These are phyloP conservation scores for Ophiostoma himal-ulmi DNA, from an alignment of 2,329 filamentous ascomycete genomes.

Conservation along the genomic window DNA sequence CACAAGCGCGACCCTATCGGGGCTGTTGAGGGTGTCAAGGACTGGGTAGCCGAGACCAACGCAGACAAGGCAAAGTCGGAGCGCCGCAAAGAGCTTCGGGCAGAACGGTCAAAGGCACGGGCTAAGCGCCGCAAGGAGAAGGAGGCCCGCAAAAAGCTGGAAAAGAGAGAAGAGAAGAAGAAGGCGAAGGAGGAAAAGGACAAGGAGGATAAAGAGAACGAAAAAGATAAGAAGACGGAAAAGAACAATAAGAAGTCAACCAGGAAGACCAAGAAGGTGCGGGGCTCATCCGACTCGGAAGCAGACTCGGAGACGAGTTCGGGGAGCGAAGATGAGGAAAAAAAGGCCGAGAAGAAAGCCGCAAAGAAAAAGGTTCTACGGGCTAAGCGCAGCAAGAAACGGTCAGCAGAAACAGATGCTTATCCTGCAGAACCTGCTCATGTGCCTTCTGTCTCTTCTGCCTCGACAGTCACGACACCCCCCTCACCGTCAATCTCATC, in stretches of 20 bases:
- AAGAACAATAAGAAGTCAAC: conserved; percentile 18
- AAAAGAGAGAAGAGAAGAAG: conserved; percentile 29
- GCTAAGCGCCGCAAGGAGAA: not conserved
- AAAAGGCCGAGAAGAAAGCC: not conserved
- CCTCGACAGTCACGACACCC: not conserved
- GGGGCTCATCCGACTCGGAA: not conserved
- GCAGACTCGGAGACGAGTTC: not conserved
- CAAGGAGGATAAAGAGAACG: conserved; percentile 8
- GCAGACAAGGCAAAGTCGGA: conserved; percentile 43
- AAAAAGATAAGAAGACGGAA: not conserved
- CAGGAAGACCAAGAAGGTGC: conserved; percentile 9
- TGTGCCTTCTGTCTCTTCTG: not conserved
- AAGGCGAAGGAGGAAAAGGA: conserved; percentile 27
- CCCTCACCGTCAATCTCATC: conserved; percentile 12
- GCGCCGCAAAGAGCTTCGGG: conserved; percentile 30
- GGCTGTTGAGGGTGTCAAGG: conserved; percentile 43
- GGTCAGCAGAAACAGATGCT: not conserved
- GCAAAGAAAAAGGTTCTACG: not conserved
- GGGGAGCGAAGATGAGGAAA: not conserved
- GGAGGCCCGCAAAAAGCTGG: not conserved
- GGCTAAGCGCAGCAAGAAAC: not conserved
- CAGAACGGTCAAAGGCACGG: not conserved
- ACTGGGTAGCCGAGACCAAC: conserved; percentile 47
- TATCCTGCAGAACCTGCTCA: not conserved
- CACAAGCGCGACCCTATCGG: conserved; percentile 48